These are phyloP conservation scores for Marchantia polymorpha DNA, from an alignment of 225 moss, liverwort and hornwort genomes.

Conservation along the genomic window DNA sequence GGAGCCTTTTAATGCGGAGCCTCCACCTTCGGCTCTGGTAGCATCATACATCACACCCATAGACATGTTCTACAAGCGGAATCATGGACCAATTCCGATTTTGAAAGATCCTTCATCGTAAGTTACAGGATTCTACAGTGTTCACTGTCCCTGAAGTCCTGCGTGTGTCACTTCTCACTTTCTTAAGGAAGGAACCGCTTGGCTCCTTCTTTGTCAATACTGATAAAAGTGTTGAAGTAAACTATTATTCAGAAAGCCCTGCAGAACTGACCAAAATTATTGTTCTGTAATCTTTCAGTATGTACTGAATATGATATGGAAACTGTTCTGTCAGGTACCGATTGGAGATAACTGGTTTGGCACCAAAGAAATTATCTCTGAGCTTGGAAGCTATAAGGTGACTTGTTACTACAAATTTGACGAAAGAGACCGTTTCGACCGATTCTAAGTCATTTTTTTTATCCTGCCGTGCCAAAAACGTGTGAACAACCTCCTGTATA, in stretches of 20 bases:
- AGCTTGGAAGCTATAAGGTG: conserved; percentile 61
- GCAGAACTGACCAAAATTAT: background rate
- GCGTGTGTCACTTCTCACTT: background rate
- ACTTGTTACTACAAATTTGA: background rate
- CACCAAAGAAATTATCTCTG: conserved; percentile 45
- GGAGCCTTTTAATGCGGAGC: conserved; percentile 89
- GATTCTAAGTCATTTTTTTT: too few species aligned
- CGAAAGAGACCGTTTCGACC: background rate
- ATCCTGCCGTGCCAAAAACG: background rate
- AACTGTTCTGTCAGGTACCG: conserved; percentile 52
- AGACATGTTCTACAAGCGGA: conserved; percentile 74
- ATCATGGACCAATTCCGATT: conserved; percentile 75
- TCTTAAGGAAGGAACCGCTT: background rate
- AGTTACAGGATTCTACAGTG: conserved; percentile 10
- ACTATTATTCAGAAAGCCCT: background rate
- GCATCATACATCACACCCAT: conserved; percentile 61
- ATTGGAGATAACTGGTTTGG: conserved; percentile 54
- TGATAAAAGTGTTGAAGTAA: background rate
- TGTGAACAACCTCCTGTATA: background rate
- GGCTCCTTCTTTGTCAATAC: background rate
- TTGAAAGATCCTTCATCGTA: conserved; percentile 36
- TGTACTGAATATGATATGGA: background rate
- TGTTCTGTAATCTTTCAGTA: background rate
- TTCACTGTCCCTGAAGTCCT: background rate
- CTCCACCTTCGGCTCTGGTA: conserved; percentile 51